Percentiles rank a stretch among this genome's conserved stretches.
These are phyloP conservation scores for Mrakia hoshinonis DNA, from an alignment of 768 basidiomycete species.

Conservation along the genomic window DNA sequence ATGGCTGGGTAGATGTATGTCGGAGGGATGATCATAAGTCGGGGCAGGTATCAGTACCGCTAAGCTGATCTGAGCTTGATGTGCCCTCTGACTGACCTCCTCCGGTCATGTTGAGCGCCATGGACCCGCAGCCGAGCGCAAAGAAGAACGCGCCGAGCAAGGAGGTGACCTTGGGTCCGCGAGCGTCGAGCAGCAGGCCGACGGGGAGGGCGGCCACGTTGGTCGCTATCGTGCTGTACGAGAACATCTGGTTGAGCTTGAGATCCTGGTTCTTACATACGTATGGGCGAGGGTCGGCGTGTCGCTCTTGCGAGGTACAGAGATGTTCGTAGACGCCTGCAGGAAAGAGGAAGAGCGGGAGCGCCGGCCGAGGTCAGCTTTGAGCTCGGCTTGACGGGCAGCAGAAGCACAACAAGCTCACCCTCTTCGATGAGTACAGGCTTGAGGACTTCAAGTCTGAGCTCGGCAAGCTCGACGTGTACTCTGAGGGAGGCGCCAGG, in stretches of 20 bases:
- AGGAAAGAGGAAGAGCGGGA: background rate
- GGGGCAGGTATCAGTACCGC: background rate
- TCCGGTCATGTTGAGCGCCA: conserved; percentile 34
- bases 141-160: conserved; percentile 40
- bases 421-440: conserved; percentile 39
- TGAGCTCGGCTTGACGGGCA: background rate
- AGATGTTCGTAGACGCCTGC: conserved; percentile 38
- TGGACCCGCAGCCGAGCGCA: conserved; percentile 32
- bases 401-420: background rate
- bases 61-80: too few relatives aligned
- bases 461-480: background rate
- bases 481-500: background rate
- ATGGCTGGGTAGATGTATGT: conserved; percentile 30
- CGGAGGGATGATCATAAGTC: background rate
- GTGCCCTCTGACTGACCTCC: conserved; percentile 33
- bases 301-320: conserved; percentile 27
- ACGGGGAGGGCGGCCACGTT: conserved; percentile 40
- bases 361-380: background rate
- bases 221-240: conserved; percentile 39
- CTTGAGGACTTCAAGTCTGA: conserved; percentile 36
- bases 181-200: conserved; percentile 36
- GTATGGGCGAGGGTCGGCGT: background rate
- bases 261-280: conserved; percentile 35
- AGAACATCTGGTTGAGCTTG: conserved; percentile 41
- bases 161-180: conserved; percentile 39